These are phyloP conservation scores for Sarocladium brachiariae DNA, from an alignment of 2,329 filamentous ascomycete species.

Conservation along the genomic window DNA sequence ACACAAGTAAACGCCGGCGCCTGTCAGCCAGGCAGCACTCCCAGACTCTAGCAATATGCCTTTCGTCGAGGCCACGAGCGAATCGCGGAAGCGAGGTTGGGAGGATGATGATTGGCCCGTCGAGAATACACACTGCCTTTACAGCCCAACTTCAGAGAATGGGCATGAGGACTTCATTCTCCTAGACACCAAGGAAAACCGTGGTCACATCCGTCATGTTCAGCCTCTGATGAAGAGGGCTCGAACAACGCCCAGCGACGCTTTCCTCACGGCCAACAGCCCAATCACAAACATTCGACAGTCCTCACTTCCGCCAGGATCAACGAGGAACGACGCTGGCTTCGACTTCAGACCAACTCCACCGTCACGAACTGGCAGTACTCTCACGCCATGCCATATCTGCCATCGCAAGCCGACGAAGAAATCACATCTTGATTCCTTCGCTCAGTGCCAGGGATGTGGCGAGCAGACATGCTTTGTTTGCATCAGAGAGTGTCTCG, in stretches of 20 bases:
- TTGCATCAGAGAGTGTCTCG: conserved; percentile 58
- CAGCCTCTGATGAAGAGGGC: conserved; percentile 25
- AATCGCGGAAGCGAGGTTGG: conserved; percentile 27
- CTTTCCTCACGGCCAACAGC: not conserved
- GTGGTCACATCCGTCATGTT: conserved; percentile 21
- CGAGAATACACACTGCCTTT: conserved; percentile 17
- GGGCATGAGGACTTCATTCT: conserved; percentile 21
- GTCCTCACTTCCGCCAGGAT: not conserved
- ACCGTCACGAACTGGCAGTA: not conserved
- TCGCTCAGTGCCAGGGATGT: conserved; percentile 57
- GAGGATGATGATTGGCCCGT: conserved; percentile 18
- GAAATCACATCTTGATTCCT: conserved; percentile 59
- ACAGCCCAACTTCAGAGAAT: conserved; percentile 15
- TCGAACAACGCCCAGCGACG: conserved; percentile 16
- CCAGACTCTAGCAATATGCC: conserved; percentile 23
- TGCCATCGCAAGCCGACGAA: conserved; percentile 60
- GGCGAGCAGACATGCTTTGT: conserved; percentile 58
- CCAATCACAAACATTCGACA: not conserved
- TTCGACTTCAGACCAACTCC: conserved; percentile 3
- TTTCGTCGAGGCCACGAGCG: conserved; percentile 23
- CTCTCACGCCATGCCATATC: conserved; percentile 54
- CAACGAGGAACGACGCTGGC: not conserved
- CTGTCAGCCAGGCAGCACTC: not conserved
- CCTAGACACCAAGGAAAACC: conserved; percentile 19
- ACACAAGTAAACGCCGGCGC: not conserved